Conservation (phyloP, 768 basidiomycete species). For the Termitomyces sp. region DNA sequence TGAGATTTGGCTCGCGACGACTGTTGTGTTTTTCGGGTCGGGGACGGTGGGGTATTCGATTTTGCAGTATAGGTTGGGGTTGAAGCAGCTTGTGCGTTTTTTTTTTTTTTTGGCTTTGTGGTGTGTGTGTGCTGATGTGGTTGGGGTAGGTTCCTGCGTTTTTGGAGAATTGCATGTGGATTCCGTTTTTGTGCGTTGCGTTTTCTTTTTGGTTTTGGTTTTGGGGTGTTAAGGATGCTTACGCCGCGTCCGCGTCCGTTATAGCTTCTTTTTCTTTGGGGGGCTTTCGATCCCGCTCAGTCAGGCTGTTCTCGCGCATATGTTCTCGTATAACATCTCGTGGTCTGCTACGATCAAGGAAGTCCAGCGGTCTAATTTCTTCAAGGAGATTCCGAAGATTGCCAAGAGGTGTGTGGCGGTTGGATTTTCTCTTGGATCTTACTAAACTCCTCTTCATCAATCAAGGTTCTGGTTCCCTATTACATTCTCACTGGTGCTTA, state of each 20-base stretch:
- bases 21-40: slow-evolving; percentile 73
- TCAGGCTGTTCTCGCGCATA: slow-evolving; percentile 65
- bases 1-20: slow-evolving; percentile 77
- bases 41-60: slow-evolving; percentile 72
- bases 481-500: slow-evolving; percentile 49
- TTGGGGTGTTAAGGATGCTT: no score
- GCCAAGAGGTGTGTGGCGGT: slow-evolving; percentile 65
- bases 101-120: neutral
- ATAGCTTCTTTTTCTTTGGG: slow-evolving; percentile 76
- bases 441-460: neutral
- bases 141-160: slow-evolving; percentile 38
- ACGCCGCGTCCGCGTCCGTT: no score
- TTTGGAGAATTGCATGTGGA: slow-evolving; percentile 60
- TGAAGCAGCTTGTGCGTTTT: slow-evolving; percentile 43
- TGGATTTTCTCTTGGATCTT: slow-evolving; percentile 3
- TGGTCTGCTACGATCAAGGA: slow-evolving; percentile 73
- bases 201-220: no score
- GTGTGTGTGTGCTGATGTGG: neutral
- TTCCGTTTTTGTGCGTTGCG: slow-evolving; percentile 69
- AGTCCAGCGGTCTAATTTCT: slow-evolving; percentile 84
- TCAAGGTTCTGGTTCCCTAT: slow-evolving; percentile 55
- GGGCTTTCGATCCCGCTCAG: slow-evolving; percentile 69
- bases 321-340: slow-evolving; percentile 53
- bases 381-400: slow-evolving; percentile 87
- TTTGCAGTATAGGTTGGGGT: slow-evolving; percentile 69